Evolutionary conservation across 208 protist species (phyloP), one percentile per base, ranked within the genome.

Genomic region (Trypanosoma avium): DNA sequence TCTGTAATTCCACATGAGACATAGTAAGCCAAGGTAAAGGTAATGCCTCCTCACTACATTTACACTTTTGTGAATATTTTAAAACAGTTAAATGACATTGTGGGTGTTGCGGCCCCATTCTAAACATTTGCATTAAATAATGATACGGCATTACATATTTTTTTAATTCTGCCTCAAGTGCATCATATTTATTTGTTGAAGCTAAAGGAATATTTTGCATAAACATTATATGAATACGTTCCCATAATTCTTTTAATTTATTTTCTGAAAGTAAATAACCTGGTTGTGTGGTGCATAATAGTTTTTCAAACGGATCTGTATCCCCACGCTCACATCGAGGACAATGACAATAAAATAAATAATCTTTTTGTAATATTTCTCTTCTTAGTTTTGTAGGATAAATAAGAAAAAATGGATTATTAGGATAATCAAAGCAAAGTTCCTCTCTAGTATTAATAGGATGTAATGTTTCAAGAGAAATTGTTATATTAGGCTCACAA

Each of bases 81-180:
- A 30, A 12, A 27, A 40, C 52, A 3, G 29, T n/a, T 12, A 19
- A 4, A 30, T 57, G 52, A n/a, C 52, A 57, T 22, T 40, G 17
- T 42, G 30, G 27, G 17, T 40, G 29, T 6, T 9, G 17, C 27
- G 8, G 52, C 26, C 52, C 29, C 52, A 57, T 57, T 27, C 4
- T 42, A 40, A 57, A 57, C 17, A 40, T 22, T 13, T 40, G 52
- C 52, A 15, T 24, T 22, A 40, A 32, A 15, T 57, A 57, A 19
- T 57, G 22, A 27, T 30, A 57, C 52, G 52, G 52, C 52, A 57
- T 33, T 17, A 8, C 4, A 13, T 24, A 24, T 24, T 4, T 13
- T 13, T 54, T 13, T 15, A 54, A 15, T 32, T 54, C 48, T 24
- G 19, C 48, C 48, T 29, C 12, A 15, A 54, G 48, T 13, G 19